Conservation (phyloP, 2,329 filamentous ascomycete genomes). For the Xylaria digitata region DNA sequence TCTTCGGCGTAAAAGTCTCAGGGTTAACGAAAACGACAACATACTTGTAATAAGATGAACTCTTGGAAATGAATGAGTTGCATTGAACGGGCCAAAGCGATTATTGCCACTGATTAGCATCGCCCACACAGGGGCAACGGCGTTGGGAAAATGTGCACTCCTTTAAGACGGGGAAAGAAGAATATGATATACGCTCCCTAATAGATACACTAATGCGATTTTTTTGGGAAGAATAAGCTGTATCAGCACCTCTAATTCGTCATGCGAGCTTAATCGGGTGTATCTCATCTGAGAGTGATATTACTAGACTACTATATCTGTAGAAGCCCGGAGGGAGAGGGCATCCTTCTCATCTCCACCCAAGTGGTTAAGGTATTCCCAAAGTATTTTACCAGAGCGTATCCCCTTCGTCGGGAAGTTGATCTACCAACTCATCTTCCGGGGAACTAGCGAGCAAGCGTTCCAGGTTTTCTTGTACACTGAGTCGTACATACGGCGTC, state of each 20-base stretch:
- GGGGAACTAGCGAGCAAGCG: constrained; percentile 31
- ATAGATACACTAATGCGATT: constrained; percentile 16
- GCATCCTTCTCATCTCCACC: not conserved
- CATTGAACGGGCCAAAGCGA: constrained; percentile 11
- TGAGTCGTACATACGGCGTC: constrained; percentile 45
- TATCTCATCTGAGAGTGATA: not conserved
- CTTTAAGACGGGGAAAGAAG: constrained; percentile 18
- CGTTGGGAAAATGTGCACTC: constrained; percentile 26
- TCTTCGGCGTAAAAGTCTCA: constrained; percentile 4
- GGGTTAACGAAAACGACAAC: no score
- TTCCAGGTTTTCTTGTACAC: constrained; percentile 43
- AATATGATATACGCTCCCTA: constrained; percentile 22
- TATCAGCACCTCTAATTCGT: no score
- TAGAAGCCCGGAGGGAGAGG: not conserved
- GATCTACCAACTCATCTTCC: constrained; percentile 41
- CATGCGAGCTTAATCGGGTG: no score
- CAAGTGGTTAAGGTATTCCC: no score
- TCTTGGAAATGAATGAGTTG: not conserved
- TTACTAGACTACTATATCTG: not conserved
- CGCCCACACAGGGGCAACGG: constrained; percentile 24
- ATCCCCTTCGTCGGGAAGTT: constrained; percentile 43
- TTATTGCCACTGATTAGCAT: constrained; percentile 28
- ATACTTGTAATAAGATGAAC: no score
- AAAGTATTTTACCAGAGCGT: constrained; percentile 38
- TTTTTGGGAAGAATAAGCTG: not conserved